Evolutionary conservation across 208 protist species (phyloP).

Genomic region (Acanthamoeba sp.): DNA sequence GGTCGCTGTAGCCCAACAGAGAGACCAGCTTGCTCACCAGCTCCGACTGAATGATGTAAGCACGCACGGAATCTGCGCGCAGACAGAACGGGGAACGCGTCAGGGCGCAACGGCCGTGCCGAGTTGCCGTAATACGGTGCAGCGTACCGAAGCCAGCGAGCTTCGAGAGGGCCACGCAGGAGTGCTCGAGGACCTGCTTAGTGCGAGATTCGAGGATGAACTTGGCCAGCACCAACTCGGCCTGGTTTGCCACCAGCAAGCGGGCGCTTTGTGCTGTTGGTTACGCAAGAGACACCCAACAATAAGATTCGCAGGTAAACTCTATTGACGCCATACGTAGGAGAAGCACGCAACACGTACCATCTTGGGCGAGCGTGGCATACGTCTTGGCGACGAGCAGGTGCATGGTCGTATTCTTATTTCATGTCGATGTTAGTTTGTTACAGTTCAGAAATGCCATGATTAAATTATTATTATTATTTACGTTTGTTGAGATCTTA

Average conservation of each 20-base stretch:
- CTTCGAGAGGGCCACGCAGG: not conserved
- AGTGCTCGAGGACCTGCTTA: constrained; percentile 18
- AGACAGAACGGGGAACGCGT: not conserved
- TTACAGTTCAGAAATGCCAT: too few species aligned
- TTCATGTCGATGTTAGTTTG: too few species aligned
- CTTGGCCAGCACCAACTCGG: not conserved
- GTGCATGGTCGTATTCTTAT: constrained; percentile 14
- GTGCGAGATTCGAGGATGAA: not conserved
- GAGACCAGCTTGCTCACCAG: constrained; percentile 7
- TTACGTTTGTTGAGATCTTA: too few species aligned
- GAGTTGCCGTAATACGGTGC: too few species aligned
- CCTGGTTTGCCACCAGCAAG: not conserved
- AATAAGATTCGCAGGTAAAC: too few species aligned
- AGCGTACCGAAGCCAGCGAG: not conserved
- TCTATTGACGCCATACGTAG: too few species aligned
- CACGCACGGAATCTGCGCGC: not conserved
- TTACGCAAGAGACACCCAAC: not conserved
- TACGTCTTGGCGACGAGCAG: not conserved
- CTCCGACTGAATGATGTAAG: not conserved
- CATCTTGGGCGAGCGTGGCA: not conserved
- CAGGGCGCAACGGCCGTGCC: too few species aligned
- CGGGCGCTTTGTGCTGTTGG: not conserved
- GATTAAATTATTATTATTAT: too few species aligned
- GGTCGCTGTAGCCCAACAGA: constrained; percentile 3
- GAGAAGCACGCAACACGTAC: constrained; percentile 3